Evolutionary conservation across 164 flowering plant species (phyloP).

Genomic region (Berberis thunbergii): DNA sequence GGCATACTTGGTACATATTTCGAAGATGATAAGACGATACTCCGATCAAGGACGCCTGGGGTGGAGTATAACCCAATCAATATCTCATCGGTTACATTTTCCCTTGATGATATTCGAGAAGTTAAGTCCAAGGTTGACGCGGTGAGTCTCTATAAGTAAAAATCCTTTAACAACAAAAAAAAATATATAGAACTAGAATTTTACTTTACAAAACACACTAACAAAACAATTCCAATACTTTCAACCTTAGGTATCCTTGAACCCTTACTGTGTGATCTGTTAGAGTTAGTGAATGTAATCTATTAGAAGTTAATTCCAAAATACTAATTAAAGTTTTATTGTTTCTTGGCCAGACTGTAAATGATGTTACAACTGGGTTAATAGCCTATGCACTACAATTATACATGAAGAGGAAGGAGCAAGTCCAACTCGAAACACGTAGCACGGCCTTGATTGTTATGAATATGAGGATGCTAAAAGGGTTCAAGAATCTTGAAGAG

Average conservation of each 20-base stretch:
- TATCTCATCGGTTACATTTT: conserved; percentile 6
- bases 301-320: too few relatives aligned
- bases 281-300: too few relatives aligned
- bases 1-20: conserved; percentile 5
- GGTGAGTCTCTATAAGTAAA: conserved; percentile 1
- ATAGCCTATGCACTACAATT: conserved; percentile 14
- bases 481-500: conserved; percentile 11
- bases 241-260: too few relatives aligned
- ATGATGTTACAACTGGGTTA: conserved; percentile 11
- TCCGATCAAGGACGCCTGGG: conserved; percentile 4
- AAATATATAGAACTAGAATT: too few relatives aligned
- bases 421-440: background rate
- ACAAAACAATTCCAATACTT: too few relatives aligned
- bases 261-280: too few relatives aligned
- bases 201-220: too few relatives aligned
- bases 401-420: conserved; percentile 12
- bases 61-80: conserved; percentile 10
- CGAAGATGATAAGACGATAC: conserved; percentile 4
- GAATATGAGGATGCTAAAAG: conserved; percentile 14
- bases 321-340: background rate
- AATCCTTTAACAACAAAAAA: background rate
- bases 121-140: conserved; percentile 10
- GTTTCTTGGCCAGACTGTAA: conserved; percentile 13
- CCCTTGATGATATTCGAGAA: conserved; percentile 9
- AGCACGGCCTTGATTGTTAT: conserved; percentile 8